A percentile compares a stretch with the other conserved stretches of the same genome.
Conservation (phyloP, 805 yeast species). For the Ogataea philodendri region DNA sequence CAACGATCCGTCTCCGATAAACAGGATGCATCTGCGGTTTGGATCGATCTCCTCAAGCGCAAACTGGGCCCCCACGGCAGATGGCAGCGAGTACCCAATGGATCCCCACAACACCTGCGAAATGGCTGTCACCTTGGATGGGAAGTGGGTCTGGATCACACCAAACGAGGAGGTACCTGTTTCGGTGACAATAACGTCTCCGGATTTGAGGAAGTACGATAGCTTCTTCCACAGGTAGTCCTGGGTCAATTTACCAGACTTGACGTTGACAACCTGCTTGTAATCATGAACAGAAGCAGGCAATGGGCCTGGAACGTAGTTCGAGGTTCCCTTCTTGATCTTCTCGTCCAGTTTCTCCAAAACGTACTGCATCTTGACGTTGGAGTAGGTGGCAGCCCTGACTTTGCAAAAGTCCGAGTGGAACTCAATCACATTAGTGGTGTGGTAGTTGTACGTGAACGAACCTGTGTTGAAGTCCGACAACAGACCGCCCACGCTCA, state of each 20-base stretch:
- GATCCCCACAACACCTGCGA: slow-evolving; percentile 79
- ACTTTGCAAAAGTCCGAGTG: slow-evolving; percentile 75
- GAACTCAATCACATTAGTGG: slow-evolving; percentile 74
- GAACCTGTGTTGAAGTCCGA: slow-evolving; percentile 93
- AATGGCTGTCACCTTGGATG: slow-evolving; percentile 58
- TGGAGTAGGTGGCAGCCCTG: slow-evolving; percentile 66
- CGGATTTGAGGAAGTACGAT: slow-evolving; percentile 60
- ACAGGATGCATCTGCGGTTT: slow-evolving; percentile 58
- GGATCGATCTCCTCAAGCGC: slow-evolving; percentile 66
- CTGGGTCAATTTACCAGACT: slow-evolving; percentile 49
- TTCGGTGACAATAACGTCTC: slow-evolving; percentile 67
- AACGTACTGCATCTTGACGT: slow-evolving; percentile 65
- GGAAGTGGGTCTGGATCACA: slow-evolving; percentile 63
- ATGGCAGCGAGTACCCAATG: slow-evolving; percentile 69
- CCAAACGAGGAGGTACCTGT: slow-evolving; percentile 79
- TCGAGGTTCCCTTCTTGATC: slow-evolving; percentile 34
- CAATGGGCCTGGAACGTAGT: slow-evolving; percentile 52
- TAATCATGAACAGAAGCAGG: slow-evolving; percentile 41
- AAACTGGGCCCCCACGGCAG: slow-evolving; percentile 64
- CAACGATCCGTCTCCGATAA: slow-evolving; percentile 74
- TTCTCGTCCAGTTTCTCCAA: slow-evolving; percentile 42
- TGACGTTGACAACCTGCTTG: slow-evolving; percentile 46
- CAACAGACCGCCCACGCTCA: slow-evolving; percentile 78
- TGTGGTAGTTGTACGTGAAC: slow-evolving; percentile 70
- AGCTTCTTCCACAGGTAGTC: slow-evolving; percentile 69